These are phyloP conservation scores for Cladosporium oxysporum DNA, from an alignment of 2,329 filamentous ascomycete species.

Conservation along the genomic window DNA sequence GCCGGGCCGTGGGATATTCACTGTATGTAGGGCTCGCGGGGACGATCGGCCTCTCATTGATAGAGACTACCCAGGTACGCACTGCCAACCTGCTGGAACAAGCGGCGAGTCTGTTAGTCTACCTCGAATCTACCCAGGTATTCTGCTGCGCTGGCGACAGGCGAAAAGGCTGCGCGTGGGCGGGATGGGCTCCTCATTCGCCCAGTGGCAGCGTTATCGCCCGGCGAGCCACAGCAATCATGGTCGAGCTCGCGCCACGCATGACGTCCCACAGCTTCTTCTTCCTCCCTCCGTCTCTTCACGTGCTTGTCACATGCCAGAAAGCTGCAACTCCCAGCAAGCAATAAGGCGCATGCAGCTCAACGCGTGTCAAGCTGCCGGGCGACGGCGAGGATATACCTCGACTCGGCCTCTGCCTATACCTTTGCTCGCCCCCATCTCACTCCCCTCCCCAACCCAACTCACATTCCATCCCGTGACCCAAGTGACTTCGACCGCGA, in stretches of 20 bases:
- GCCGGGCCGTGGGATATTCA: conserved; percentile 7
- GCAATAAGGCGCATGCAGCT: conserved; percentile 16
- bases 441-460: background rate
- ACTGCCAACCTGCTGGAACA: background rate
- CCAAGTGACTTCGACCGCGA: background rate
- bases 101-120: background rate
- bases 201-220: background rate
- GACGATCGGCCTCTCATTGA: background rate
- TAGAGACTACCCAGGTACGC: background rate
- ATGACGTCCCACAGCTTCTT: background rate
- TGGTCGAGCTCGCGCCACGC: background rate
- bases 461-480: conserved; percentile 4
- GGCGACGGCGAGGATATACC: conserved; percentile 3
- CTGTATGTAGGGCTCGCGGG: background rate
- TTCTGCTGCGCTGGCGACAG: background rate
- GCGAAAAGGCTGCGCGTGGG: background rate
- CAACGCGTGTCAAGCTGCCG: conserved; percentile 13
- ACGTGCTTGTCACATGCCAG: conserved; percentile 7
- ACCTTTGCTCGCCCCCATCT: conserved; percentile 5
- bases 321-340: background rate
- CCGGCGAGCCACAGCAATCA: background rate
- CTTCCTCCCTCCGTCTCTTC: background rate
- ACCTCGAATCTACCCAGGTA: too few species aligned
- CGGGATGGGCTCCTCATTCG: background rate
- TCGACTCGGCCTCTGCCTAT: background rate